Base-by-base conservation (phyloP, 768 basidiomycete species). In the Mycena epipterygia region DNA sequence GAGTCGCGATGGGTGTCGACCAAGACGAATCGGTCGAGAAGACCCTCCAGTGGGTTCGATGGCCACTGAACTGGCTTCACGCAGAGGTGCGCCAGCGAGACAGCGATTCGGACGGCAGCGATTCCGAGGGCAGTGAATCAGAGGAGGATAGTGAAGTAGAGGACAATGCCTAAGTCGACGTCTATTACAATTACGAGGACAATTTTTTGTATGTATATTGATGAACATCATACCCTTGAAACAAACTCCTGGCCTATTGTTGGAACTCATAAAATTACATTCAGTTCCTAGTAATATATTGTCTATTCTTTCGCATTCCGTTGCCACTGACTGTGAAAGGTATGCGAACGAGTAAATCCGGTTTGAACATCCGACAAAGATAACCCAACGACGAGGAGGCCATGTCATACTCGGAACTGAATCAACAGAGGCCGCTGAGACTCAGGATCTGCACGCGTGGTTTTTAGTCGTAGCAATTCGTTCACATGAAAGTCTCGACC, bases 61-160 rank as follows among this genome's bases (percentile, higher is more conserved):
- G 58, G 58, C 58, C 60, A 51, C 59, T 61, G 59, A 48, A 61
- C 44, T 59, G 57, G 57, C 57, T 41, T 59, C 59, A 61, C 17
- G 59, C 59, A 33, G 59, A 61, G 59, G 30, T 61, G 59, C 30
- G 44, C 57, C 57, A 58, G 39, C 57, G 37, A 42, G 57, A 58
- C 39, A 29, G 25, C 57, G 57, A 41, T 37, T 56, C 55, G 55
- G 55, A 56, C 23, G 55, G 55, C 55, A 56, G 55, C 25, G 55
- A 56, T 25, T 56, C 55, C 11, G 52, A 53, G 52, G 52, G 52
- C 52, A 53, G 52, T 53, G 52, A 53, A 53, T 53, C 52, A 35
- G 55, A 56, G 55, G 55, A n/a, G 33, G 33, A 56, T 37, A 56
- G 55, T 56, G 55, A 56, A 56, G 55, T 39, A 56, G 55, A 56